Conservation (phyloP, 768 basidiomycete species). For the Gelatoporia subvermispora region DNA sequence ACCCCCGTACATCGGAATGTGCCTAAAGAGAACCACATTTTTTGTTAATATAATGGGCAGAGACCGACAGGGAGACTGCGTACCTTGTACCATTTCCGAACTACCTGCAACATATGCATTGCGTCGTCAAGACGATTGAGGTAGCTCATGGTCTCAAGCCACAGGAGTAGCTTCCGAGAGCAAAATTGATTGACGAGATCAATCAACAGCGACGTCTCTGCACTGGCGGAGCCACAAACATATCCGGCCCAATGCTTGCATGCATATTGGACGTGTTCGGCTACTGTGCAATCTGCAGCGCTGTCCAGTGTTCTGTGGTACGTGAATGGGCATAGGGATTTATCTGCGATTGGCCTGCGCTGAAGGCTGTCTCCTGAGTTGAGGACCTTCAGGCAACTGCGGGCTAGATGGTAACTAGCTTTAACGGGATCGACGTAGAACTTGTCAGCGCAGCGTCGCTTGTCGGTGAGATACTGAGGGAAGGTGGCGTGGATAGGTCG, state of each 20-base stretch:
- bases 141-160: background rate
- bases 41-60: too few relatives aligned
- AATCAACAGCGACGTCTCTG: background rate
- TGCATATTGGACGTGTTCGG: background rate
- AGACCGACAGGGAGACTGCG: too few relatives aligned
- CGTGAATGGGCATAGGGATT: background rate
- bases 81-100: background rate
- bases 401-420: background rate
- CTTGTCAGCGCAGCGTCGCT: background rate
- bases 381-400: background rate
- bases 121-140: background rate
- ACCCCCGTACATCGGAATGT: too few relatives aligned
- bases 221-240: background rate
- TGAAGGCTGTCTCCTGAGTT: background rate
- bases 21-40: too few relatives aligned
- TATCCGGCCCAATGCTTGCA: background rate
- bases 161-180: background rate
- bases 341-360: background rate
- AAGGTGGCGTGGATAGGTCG: background rate
- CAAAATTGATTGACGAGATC: background rate
- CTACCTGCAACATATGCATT: background rate
- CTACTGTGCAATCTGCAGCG: background rate
- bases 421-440: background rate
- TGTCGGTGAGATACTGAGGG: background rate
- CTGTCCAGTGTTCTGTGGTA: background rate